Base-by-base conservation (phyloP, 306 rosid genomes). In the Delonix regia region DNA sequence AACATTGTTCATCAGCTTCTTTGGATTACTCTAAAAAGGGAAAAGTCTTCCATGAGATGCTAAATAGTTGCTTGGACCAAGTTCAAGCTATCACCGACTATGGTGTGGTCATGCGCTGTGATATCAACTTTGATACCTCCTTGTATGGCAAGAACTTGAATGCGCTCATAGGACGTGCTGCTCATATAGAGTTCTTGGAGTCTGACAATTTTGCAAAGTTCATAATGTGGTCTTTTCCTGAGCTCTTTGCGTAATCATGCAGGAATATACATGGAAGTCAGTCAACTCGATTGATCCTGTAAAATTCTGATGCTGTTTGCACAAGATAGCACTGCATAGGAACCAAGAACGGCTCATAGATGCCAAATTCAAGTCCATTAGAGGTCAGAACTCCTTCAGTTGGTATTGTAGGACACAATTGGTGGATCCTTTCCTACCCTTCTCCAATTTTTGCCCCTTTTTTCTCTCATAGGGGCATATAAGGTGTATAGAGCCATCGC, bases 161-260 rank as follows among this genome's bases (percentile, higher is more conserved):
- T 89, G 59, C 92, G 15, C 85, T 94, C 38, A 82, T 94, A 0
- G 98, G 98, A 51, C 90, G 98, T 22, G 97, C 98, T 14, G 98
- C 98, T 69, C 98, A 94, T 66, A 91, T 94, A 8, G 97, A 94
- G 71, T 94, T 94, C 73, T 85, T 94, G 87, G 98, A 94, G 82
- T 87, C 97, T 18, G 97, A 94, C 83, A 42, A 81, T 42, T 94
- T 94, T 81, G 91, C 89, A 15, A 90, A 83, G 88, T 94, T 94
- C 88, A 82, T 94, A 69, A 83, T 91, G 89, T 91, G 98, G 97
- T 91, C 98, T 79, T 94, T 94, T 77, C 96, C 96, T 0, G 96
- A 94, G 70, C 86, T 91, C 4, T 91, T 94, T 80, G 79, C 84
- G 74, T 94, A 83, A 82, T 45, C 47, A 12, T 11, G 72, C 63